Conservation (phyloP, 1,284 basidiomycete genomes). For the Athelia psychrophila region DNA sequence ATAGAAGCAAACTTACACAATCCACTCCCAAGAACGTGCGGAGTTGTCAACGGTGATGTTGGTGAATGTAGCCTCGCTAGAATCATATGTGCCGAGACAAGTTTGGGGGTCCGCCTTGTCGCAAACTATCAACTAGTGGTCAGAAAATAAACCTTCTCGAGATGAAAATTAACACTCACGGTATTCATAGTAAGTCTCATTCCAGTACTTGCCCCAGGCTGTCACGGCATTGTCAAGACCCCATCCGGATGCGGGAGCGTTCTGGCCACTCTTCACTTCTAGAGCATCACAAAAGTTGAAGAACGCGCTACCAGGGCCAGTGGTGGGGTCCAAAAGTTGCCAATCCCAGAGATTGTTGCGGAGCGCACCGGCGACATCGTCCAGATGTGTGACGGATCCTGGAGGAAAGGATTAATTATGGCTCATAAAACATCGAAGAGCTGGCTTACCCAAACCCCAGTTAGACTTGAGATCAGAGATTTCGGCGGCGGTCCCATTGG, state of each 20-base stretch:
- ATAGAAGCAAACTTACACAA: constrained; percentile 36
- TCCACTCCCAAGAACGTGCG: constrained; percentile 58
- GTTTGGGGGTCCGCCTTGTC: background rate
- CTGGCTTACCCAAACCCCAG: constrained; percentile 47
- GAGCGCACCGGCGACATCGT: constrained; percentile 62
- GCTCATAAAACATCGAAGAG: no score
- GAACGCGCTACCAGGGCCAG: constrained; percentile 40
- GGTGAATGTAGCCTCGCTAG: constrained; percentile 45
- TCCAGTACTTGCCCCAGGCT: constrained; percentile 59
- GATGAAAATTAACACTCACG: constrained; percentile 21
- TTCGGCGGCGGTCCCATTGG: constrained; percentile 35
- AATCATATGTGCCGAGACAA: constrained; percentile 59
- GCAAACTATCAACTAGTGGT: background rate
- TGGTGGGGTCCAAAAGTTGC: constrained; percentile 38
- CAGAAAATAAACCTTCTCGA: background rate
- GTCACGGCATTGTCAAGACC: constrained; percentile 59
- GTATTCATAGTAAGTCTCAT: constrained; percentile 29
- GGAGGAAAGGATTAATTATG: no score
- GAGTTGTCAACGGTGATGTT: constrained; percentile 51
- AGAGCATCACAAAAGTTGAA: constrained; percentile 71
- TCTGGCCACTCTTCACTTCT: constrained; percentile 62
- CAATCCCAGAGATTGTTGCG: constrained; percentile 46
- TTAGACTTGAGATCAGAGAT: constrained; percentile 51
- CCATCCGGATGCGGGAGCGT: constrained; percentile 54
- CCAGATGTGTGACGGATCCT: constrained; percentile 48